These are phyloP conservation scores for Tricholoma matsutake DNA, from an alignment of 768 basidiomycete genomes.

Conservation along the genomic window DNA sequence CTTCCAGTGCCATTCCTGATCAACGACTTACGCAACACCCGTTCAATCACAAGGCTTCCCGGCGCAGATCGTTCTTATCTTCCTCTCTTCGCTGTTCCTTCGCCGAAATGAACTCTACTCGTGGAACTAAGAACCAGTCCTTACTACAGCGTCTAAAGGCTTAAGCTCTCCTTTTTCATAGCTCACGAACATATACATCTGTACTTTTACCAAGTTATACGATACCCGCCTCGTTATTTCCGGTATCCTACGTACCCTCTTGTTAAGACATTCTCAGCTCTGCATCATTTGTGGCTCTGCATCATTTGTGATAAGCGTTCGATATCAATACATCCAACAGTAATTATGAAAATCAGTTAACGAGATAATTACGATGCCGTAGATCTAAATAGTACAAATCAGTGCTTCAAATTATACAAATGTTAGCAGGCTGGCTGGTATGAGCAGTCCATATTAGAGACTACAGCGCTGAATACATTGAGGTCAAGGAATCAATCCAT, in stretches of 20 bases:
- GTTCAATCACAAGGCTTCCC: conserved; percentile 4
- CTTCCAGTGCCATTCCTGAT: conserved; percentile 9
- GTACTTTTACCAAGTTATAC: conserved; percentile 17
- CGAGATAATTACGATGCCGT: conserved; percentile 8
- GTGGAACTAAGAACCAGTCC: conserved; percentile 30
- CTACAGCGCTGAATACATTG: conserved; percentile 7
- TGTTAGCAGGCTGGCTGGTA: conserved; percentile 4
- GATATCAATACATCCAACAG: not conserved
- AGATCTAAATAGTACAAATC: conserved; percentile 4
- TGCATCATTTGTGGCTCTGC: not conserved
- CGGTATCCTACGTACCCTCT: conserved; percentile 11
- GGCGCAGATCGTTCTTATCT: conserved; percentile 12
- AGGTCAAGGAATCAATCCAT: conserved; percentile 40
- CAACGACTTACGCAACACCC: conserved; percentile 5
- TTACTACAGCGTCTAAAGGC: conserved; percentile 34
- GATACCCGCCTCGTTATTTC: conserved; percentile 13
- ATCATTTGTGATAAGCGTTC: not conserved
- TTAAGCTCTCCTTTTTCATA: conserved; percentile 11
- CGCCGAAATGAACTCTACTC: conserved; percentile 9
- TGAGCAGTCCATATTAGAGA: conserved; percentile 10
- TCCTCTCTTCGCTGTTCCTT: conserved; percentile 12
- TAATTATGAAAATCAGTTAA: conserved; percentile 1
- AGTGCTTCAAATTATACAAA: conserved; percentile 14
- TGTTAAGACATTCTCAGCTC: not conserved
- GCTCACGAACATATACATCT: conserved; percentile 7